Evolutionary conservation across 345 rosid genomes (phyloP).

Genomic region (Eucalyptus paniculata): DNA sequence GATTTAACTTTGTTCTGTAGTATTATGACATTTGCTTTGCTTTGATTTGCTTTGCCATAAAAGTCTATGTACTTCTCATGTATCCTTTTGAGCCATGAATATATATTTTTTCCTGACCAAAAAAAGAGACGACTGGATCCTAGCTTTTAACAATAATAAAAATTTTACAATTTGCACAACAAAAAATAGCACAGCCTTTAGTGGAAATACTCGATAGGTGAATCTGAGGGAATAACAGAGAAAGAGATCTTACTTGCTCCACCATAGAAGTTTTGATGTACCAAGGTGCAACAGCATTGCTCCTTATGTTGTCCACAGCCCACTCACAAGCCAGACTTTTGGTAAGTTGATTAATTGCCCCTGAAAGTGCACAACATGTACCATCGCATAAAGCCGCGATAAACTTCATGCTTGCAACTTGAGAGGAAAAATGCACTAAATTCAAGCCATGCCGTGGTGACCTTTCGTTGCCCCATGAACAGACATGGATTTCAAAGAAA

Average conservation of each 20-base stretch:
- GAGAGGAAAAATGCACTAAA: neutral
- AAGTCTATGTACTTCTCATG: too few relatives aligned
- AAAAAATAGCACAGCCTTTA: neutral
- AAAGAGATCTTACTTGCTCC: slow-evolving; percentile 36
- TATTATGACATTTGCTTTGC: too few relatives aligned
- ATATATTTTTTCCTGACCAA: too few relatives aligned
- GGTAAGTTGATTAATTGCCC: slow-evolving; percentile 72
- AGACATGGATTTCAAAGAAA: slow-evolving; percentile 62
- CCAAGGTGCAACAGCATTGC: slow-evolving; percentile 87
- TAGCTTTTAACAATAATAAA: neutral
- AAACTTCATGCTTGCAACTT: neutral
- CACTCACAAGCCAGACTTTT: slow-evolving; percentile 73
- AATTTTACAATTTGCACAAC: neutral
- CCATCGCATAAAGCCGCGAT: neutral
- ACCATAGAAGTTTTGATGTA: slow-evolving; percentile 77
- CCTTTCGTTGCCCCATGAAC: slow-evolving; percentile 79
- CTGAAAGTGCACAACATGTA: slow-evolving; percentile 11
- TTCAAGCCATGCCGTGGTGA: neutral
- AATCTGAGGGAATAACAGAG: neutral
- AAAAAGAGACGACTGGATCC: neutral
- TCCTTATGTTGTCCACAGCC: slow-evolving; percentile 74
- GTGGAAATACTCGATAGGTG: neutral
- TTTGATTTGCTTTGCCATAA: too few relatives aligned
- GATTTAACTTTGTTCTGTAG: too few relatives aligned
- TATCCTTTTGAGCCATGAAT: too few relatives aligned